These are phyloP conservation scores for Sporobolomyces roseus DNA, from an alignment of 768 basidiomycete species.

Conservation along the genomic window DNA sequence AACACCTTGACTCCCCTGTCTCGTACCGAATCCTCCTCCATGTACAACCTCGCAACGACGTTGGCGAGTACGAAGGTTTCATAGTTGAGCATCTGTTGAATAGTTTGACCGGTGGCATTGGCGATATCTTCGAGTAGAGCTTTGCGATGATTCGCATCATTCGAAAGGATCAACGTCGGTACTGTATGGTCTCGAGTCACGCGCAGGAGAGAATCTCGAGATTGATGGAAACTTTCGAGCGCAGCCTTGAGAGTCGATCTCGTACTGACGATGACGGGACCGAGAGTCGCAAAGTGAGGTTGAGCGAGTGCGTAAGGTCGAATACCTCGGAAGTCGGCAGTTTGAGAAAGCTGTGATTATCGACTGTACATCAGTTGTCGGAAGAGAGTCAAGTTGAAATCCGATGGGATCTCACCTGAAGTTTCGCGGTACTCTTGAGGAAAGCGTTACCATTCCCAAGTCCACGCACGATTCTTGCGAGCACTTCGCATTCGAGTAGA, in stretches of 20 bases:
- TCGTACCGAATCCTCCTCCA: constrained; percentile 43
- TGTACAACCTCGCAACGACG: constrained; percentile 66
- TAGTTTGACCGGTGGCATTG: constrained; percentile 53
- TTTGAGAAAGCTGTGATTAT: constrained; percentile 16
- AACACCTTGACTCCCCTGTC: constrained; percentile 14
- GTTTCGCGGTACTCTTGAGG: constrained; percentile 64
- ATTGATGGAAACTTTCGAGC: constrained; percentile 64
- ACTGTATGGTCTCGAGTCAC: constrained; percentile 63
- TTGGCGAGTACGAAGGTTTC: constrained; percentile 52
- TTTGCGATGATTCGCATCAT: constrained; percentile 53
- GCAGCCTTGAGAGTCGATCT: constrained; percentile 62
- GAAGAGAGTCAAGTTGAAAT: background rate
- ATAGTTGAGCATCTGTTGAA: constrained; percentile 58
- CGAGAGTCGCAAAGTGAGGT: constrained; percentile 66
- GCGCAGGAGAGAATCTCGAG: constrained; percentile 59
- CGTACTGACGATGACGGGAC: constrained; percentile 61
- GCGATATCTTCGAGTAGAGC: constrained; percentile 64
- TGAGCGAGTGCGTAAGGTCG: constrained; percentile 63
- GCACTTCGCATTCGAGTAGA: constrained; percentile 26
- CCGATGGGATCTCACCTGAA: constrained; percentile 56
- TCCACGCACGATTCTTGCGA: constrained; percentile 54
- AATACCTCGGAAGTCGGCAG: constrained; percentile 51
- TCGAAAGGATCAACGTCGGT: constrained; percentile 62
- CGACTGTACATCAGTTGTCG: background rate
- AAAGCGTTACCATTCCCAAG: constrained; percentile 66